Evolutionary conservation across 108 stramenopile species (phyloP), one percentile per base, ranked within the genome.

Genomic region (Discostella stelligeroides): DNA sequence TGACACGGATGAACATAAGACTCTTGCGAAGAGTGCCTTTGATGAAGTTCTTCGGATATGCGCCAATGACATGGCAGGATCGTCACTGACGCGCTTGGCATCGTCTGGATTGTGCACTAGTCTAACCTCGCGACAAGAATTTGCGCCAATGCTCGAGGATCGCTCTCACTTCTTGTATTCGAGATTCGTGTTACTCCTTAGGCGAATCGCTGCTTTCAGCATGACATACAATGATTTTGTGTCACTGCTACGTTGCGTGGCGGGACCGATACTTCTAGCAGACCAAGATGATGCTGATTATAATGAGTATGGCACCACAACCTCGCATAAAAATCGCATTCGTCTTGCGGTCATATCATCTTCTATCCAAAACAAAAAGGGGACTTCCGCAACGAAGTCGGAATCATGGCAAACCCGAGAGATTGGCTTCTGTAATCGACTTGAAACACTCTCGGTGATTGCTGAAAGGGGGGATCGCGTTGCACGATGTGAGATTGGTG

Each of bases 221-320:
- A 93, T 92, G 92, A 86, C 92, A 1, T 86, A 91, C 75, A 87
- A 71, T 28, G 95, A 95, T 70, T 95, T 95, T 68, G 85, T 91
- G 17, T 87, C 87, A 14, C 69, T 92, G 23, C 50, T 95, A 24
- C 71, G 91, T 17, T 88, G 85, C 28, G 80, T 88, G 51, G 89
- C 86, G 37, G 86, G 89, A 18, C 92, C 95, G 9, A 62, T 92
- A 18, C 80, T 93, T 9, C 62, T 72, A 14, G 86, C 83, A 14
- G 77, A 84, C 21, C 75, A 79, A 50, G 28, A 63, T 14, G 81
- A 88, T 53, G 62, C 21, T 14, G 69, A 67, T 15, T 64, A 77
- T 40, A 40, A 57, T 21, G 59, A 65, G 42, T 63, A 39, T 10
- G 28, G 62, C 25, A 24, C 47, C 10, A 25, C 48, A 20, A 20